phyloP scores from a whole-genome alignment of 2,329 filamentous ascomycete genomes.

The Trichoderma arundinaceum region DNA sequence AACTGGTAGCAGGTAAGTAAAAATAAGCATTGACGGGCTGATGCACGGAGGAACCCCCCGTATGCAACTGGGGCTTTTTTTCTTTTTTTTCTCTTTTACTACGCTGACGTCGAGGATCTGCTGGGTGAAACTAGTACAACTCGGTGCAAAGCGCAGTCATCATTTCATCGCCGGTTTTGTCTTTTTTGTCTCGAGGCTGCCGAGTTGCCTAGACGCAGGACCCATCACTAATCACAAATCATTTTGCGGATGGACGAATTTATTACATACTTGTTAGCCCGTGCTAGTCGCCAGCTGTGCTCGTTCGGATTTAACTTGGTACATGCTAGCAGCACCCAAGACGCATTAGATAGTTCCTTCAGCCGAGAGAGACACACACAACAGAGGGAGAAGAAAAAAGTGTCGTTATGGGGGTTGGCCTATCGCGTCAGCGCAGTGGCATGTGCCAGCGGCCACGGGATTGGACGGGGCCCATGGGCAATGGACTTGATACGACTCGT shows the following conservation, averaged over 20 bases:
- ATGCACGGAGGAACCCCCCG: slow-evolving; percentile 15
- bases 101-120: slow-evolving; percentile 12
- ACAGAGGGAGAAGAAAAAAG: not conserved
- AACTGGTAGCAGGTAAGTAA: not conserved
- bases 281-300: slow-evolving; percentile 21
- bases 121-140: not conserved
- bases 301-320: not conserved
- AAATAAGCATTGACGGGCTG: slow-evolving; percentile 26
- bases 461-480: slow-evolving; percentile 6
- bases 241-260: not conserved
- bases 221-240: slow-evolving; percentile 24
- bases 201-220: not conserved
- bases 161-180: no score
- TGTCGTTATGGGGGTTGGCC: slow-evolving; percentile 12
- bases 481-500: not conserved
- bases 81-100: not conserved
- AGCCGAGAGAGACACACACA: slow-evolving; percentile 1
- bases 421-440: slow-evolving; percentile 27
- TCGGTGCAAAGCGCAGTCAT: not conserved
- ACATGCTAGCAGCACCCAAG: not conserved
- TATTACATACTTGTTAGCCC: slow-evolving; percentile 11
- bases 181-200: no score
- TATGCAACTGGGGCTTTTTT: not conserved
- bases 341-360: slow-evolving; percentile 3
- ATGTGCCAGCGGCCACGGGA: slow-evolving; percentile 23